phyloP scores from a whole-genome alignment of 2,329 filamentous ascomycete species.

The Penicillium digitatum region DNA sequence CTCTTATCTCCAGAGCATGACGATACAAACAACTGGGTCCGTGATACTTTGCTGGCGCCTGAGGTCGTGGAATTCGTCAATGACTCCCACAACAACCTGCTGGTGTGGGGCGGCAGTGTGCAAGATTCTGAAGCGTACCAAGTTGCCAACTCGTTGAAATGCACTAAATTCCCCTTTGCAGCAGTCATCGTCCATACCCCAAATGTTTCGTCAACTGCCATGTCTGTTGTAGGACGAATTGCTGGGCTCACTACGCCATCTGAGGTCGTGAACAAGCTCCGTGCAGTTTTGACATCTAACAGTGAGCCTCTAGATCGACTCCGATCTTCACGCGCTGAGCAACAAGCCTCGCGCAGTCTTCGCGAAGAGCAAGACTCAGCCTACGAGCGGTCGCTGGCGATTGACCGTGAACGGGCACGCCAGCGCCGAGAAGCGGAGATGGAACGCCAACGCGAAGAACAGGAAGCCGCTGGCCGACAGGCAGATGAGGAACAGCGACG shows the following conservation, averaged over 20 bases:
- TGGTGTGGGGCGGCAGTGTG: conserved; percentile 91
- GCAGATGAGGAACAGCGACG: conserved; percentile 57
- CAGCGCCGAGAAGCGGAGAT: conserved; percentile 71
- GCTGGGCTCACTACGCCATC: conserved; percentile 65
- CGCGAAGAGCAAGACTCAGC: conserved; percentile 88
- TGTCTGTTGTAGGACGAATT: conserved; percentile 82
- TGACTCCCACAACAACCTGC: conserved; percentile 70
- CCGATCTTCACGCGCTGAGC: conserved; percentile 71
- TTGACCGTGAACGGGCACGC: conserved; percentile 78
- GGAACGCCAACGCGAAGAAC: conserved; percentile 58
- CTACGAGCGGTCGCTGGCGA: conserved; percentile 85
- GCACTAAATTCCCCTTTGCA: conserved; percentile 89
- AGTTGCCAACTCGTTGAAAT: conserved; percentile 78
- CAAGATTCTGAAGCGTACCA: conserved; percentile 93
- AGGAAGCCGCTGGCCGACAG: conserved; percentile 62
- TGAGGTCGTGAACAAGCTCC: conserved; percentile 72
- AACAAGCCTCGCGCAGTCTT: conserved; percentile 74
- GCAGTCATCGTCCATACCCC: conserved; percentile 84
- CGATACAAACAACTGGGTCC: conserved; percentile 76
- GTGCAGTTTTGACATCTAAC: conserved; percentile 68
- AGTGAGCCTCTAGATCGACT: conserved; percentile 69
- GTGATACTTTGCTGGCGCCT: conserved; percentile 72
- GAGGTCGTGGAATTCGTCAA: conserved; percentile 72
- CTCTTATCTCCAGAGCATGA: conserved; percentile 92
- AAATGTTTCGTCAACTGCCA: conserved; percentile 74